Base-by-base conservation (phyloP, 2,329 filamentous ascomycete genomes). In the Fusarium piperis region DNA sequence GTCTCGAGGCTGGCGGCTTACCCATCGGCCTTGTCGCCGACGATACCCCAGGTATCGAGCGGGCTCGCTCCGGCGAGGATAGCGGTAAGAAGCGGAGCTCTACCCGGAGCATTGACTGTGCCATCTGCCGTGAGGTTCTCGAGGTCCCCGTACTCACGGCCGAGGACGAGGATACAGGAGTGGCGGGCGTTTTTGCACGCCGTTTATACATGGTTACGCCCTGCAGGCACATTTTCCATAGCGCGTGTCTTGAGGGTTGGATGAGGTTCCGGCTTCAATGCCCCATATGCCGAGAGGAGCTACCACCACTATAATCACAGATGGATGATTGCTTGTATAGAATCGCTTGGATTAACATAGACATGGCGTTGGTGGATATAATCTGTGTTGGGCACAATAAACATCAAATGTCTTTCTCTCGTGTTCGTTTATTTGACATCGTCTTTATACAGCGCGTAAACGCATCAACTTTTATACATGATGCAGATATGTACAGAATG, bases 201-300 rank as follows among this genome's bases (percentile, higher is more conserved):
- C 89, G 95, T 56, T 87, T 89, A 74, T 98, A 98, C 82, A 99
- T 99, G 96, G 94, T 98, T 23, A 99, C 96, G 64, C 96, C 96
- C 53, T 99, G 96, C 81, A 86, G 95, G 62, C 96, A 99, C 83
- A 94, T 98, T 55, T 99, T 99, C 80, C 96, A 99, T 79, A 96
- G 91, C 63, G 85, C 88, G 33, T 99, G 96, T 81, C 83, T 99
- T 74, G 95, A 98, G 83, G 94, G 94, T 39, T 98, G 96, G 96
- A 96, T 99, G 93, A 89, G 93, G 78, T 94, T 97, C 80, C 85
- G 95, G 64, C 82, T 99, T 77, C 94, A 97, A 83, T 99, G 96
- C 83, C 96, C 96, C 1, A 98, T 97, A 73, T 98, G 96, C 82
- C 88, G 96, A 74, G 95, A 98, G 83, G 92, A 93, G 65, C 81